Evolutionary conservation across 305 asterid species (phyloP).

Genomic region (Rubia balearica): DNA sequence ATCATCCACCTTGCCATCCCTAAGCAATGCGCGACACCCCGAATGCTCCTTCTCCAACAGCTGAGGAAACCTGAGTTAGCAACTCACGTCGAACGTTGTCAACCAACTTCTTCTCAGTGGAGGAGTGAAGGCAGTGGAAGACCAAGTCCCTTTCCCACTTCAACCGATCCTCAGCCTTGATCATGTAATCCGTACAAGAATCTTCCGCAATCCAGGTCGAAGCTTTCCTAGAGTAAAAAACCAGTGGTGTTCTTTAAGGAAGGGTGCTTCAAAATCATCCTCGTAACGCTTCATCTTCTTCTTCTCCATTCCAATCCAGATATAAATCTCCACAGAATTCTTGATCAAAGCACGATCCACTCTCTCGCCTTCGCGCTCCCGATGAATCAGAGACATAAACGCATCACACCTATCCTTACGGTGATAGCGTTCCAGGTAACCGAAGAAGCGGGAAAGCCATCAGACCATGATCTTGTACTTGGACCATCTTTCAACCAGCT

Average conservation of each 20-base stretch:
- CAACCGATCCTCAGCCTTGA: constrained; percentile 37
- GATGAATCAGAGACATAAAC: constrained; percentile 20
- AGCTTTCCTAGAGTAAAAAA: constrained; percentile 37
- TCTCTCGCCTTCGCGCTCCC: constrained; percentile 40
- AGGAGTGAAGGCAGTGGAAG: constrained; percentile 32
- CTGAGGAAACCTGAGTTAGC: constrained; percentile 78
- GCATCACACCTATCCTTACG: background rate
- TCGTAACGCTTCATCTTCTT: constrained; percentile 24
- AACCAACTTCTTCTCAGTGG: constrained; percentile 19
- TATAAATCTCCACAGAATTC: constrained; percentile 32
- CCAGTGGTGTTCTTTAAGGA: constrained; percentile 32
- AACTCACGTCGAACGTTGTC: constrained; percentile 69
- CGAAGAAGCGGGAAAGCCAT: background rate
- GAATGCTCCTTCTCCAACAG: too few species aligned
- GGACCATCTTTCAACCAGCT: background rate
- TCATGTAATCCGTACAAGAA: constrained; percentile 40
- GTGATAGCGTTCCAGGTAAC: background rate
- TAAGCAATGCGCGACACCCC: constrained; percentile 77
- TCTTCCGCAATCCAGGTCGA: constrained; percentile 39
- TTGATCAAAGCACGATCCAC: constrained; percentile 34
- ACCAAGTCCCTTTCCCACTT: constrained; percentile 36
- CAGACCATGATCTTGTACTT: background rate
- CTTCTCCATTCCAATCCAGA: constrained; percentile 32
- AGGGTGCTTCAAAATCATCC: constrained; percentile 30
- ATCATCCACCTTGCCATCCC: constrained; percentile 87